phyloP scores from a whole-genome alignment of 2,329 filamentous ascomycete genomes.

The Arachnomyces sp. region DNA sequence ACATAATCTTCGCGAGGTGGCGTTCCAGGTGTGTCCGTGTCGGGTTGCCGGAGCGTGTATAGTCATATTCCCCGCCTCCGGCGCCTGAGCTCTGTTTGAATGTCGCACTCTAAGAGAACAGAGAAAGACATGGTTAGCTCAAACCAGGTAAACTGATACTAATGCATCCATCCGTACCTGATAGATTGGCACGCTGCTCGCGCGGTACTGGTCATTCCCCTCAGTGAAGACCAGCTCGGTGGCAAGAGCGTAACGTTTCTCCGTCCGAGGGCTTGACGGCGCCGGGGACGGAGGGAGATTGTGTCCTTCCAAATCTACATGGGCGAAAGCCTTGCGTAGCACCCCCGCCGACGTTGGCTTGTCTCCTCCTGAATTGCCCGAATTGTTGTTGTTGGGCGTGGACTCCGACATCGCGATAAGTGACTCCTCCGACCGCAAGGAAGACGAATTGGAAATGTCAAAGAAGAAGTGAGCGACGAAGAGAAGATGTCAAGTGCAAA shows the following conservation, averaged over 20 bases:
- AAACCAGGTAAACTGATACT: background rate
- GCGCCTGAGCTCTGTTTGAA: slow-evolving; percentile 85
- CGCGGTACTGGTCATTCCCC: slow-evolving; percentile 91
- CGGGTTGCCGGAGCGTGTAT: slow-evolving; percentile 94
- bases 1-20: slow-evolving; percentile 98
- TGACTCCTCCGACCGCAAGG: too few relatives aligned
- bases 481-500: too few relatives aligned
- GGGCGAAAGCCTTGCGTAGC: slow-evolving; percentile 43
- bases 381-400: too few relatives aligned
- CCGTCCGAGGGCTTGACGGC: slow-evolving; percentile 79
- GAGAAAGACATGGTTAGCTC: background rate
- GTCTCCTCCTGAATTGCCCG: too few relatives aligned
- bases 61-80: slow-evolving; percentile 90
- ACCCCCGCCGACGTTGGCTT: slow-evolving; percentile 23
- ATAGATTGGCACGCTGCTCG: slow-evolving; percentile 94
- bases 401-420: too few relatives aligned
- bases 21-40: slow-evolving; percentile 93
- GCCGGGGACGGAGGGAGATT: slow-evolving; percentile 85
- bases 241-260: slow-evolving; percentile 83
- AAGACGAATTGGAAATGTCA: too few relatives aligned
- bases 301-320: slow-evolving; percentile 74
- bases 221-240: slow-evolving; percentile 97
- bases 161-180: slow-evolving; percentile 47
- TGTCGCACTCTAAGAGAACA: slow-evolving; percentile 63
- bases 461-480: too few relatives aligned